Evolutionary conservation across 352 stramenopile genomes (phyloP).

Genomic region (Pythium aphanidermatum): DNA sequence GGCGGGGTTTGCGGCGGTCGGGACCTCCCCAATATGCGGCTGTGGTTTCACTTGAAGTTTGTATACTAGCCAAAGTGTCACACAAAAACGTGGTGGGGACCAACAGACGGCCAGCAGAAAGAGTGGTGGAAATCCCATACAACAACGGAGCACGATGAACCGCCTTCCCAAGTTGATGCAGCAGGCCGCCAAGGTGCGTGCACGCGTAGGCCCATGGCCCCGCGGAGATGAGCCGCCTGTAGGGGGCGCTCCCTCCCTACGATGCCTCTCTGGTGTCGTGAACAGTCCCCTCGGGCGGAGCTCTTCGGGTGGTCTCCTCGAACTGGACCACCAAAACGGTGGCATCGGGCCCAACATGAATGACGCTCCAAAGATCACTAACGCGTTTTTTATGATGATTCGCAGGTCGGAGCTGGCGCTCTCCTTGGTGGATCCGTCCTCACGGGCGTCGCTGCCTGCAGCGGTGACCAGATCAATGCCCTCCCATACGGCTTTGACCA

Average conservation of each 20-base stretch:
- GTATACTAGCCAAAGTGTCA: conserved; percentile 11
- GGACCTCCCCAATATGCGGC: conserved; percentile 20
- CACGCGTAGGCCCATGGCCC: neutral
- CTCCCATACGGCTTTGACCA: conserved; percentile 89
- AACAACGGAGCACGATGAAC: conserved; percentile 47
- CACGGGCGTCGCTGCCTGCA: conserved; percentile 75
- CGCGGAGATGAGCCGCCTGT: neutral
- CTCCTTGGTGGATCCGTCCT: conserved; percentile 70
- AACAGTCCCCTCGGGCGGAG: neutral
- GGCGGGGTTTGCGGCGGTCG: conserved; percentile 17
- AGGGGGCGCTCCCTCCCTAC: neutral
- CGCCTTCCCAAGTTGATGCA: conserved; percentile 64
- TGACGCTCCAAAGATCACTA: too few species aligned
- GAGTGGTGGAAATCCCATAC: conserved; percentile 39
- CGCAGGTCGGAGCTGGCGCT: conserved; percentile 57
- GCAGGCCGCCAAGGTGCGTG: conserved; percentile 63
- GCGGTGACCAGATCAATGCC: conserved; percentile 82
- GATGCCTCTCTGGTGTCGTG: neutral
- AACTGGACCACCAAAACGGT: conserved; percentile 70
- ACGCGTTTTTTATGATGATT: conserved; percentile 5
- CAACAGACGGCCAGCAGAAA: conserved; percentile 32
- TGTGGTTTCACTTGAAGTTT: conserved; percentile 20
- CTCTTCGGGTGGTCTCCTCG: conserved; percentile 17
- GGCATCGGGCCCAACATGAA: neutral
- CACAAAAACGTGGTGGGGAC: conserved; percentile 2